Evolutionary conservation across 768 basidiomycete species (phyloP).

Genomic region (Coprinopsis marcescibilis): DNA sequence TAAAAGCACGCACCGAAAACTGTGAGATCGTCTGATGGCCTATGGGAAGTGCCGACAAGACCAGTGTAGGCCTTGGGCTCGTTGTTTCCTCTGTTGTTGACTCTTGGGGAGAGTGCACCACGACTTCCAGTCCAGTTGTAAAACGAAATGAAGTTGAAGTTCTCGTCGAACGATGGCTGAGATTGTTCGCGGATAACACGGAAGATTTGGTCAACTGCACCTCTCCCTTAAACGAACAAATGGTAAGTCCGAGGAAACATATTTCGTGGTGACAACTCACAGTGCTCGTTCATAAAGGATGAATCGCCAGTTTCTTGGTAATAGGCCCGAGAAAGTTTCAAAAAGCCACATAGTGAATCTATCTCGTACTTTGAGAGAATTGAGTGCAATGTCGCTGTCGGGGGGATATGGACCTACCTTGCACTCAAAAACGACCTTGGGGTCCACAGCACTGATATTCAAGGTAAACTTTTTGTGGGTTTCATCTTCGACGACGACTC

Average conservation of each 20-base stretch:
- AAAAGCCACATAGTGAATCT: constrained; percentile 72
- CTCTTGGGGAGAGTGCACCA: constrained; percentile 57
- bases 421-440: constrained; percentile 74
- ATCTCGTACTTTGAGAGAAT: constrained; percentile 55
- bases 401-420: constrained; percentile 40
- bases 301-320: constrained; percentile 65
- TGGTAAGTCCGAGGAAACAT: not conserved
- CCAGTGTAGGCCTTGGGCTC: constrained; percentile 75
- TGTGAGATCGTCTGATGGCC: constrained; percentile 73
- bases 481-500: constrained; percentile 21
- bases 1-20: constrained; percentile 45
- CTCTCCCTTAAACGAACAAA: constrained; percentile 43
- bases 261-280: constrained; percentile 29
- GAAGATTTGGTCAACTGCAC: constrained; percentile 67
- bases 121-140: constrained; percentile 78
- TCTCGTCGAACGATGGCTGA: constrained; percentile 58
- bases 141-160: constrained; percentile 71
- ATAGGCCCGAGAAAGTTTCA: constrained; percentile 72
- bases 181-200: constrained; percentile 75
- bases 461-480: not conserved
- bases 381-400: not conserved
- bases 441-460: constrained; percentile 54
- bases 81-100: constrained; percentile 64
- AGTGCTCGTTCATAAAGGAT: constrained; percentile 68
- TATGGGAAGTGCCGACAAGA: constrained; percentile 69